Base-by-base conservation (phyloP, 1,284 basidiomycete species). In the Tilletia caries region DNA sequence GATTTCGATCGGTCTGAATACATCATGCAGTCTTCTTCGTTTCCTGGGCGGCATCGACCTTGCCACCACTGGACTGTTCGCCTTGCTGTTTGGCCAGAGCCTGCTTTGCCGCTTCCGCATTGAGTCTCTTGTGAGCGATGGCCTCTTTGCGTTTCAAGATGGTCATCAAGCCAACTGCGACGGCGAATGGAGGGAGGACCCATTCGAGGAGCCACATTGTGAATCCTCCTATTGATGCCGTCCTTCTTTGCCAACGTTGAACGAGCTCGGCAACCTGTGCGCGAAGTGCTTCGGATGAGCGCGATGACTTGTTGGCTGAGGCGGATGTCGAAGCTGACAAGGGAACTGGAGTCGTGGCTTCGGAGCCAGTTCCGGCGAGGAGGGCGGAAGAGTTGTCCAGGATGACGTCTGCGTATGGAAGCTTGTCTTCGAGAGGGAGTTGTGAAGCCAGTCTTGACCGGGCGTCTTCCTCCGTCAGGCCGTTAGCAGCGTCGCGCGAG, bases 331-430 rank as follows among this genome's bases (percentile, higher is more conserved):
- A 23, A 27, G 52, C 29, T 54, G 52, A 54, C 3, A 13, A 71
- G 2, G 75, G 72, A 20, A 68, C 25, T 6, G 64, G 70, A 1
- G 69, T 68, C 32, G 74, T 15, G 8, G 52, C 29, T 5, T 70
- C 69, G 1, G 68, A 70, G 64, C 0, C n/a, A 3, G 64, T 32
- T 6, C 52, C 41, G 34, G 68, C 66, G 48, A 15, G 18, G 33
- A 86, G 84, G 0, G 89, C 86, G 1, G 92, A 91, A 4, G 91
- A 92, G 83, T 98, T 98, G 85, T 97, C 93, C 43, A 98, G 84
- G 54, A 97, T 89, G 48, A 89, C 82, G 79, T 96, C 93, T 0
- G 94, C 95, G 77, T 92, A 95, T 12, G 85, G 78, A 5, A 93
- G 85, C 84, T 98, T 98, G 29, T 89, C 86, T 0, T 88, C 82